A percentile compares a stretch with the other conserved stretches of the same genome.
Evolutionary conservation across 2,329 filamentous ascomycete genomes (phyloP).

Genomic region (Gnomoniopsis smithogilvyi): DNA sequence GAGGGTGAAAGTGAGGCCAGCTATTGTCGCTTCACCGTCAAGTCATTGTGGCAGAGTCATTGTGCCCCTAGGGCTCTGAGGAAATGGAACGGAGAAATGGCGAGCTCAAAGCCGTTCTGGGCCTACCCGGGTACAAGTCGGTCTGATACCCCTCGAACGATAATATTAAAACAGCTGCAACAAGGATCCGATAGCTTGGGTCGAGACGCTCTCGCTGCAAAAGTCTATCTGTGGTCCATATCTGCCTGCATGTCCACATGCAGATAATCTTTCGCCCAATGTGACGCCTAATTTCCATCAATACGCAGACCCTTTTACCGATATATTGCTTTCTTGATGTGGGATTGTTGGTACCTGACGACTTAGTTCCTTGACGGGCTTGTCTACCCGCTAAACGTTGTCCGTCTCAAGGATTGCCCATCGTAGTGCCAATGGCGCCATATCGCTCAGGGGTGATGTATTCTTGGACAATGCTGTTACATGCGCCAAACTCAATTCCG

Average conservation of each 20-base stretch:
- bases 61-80: neutral
- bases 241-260: no score
- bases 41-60: neutral
- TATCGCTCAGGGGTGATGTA: slow-evolving; percentile 1
- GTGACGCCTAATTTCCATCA: no score
- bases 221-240: neutral
- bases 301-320: no score
- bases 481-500: neutral
- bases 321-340: no score
- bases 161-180: neutral
- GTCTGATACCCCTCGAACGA: neutral
- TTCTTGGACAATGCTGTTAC: neutral
- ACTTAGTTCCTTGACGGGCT: no score
- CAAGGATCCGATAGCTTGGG: neutral
- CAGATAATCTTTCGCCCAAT: no score
- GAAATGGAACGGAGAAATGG: slow-evolving; percentile 1
- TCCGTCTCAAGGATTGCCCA: neutral
- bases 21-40: no score
- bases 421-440: neutral
- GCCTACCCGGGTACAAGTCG: neutral
- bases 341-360: no score
- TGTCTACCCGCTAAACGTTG: neutral
- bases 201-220: neutral
- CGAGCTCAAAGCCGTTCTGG: slow-evolving; percentile 3
- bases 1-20: no score